These are phyloP conservation scores for Tricholoma terreum DNA, from an alignment of 768 basidiomycete genomes.

Conservation along the genomic window DNA sequence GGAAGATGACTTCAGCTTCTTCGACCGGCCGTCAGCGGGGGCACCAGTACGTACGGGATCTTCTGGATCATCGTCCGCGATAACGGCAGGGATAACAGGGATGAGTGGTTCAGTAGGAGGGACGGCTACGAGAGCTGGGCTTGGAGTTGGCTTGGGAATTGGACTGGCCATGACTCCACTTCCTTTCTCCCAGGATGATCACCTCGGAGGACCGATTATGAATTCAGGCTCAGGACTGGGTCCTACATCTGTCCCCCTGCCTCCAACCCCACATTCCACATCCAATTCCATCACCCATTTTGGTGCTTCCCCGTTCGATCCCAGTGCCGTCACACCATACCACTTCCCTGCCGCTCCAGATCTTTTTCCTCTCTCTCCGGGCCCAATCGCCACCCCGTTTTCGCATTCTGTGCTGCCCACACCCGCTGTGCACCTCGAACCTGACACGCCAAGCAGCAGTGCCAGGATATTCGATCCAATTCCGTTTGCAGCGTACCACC, in stretches of 20 bases:
- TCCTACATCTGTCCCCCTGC: constrained; percentile 1
- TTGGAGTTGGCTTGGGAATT: background rate
- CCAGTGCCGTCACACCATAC: constrained; percentile 11
- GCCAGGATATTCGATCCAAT: constrained; percentile 63
- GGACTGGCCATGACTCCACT: background rate
- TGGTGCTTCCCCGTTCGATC: constrained; percentile 21
- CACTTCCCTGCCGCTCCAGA: constrained; percentile 35
- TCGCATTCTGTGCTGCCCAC: constrained; percentile 48
- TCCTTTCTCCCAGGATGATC: background rate
- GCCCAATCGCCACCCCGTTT: constrained; percentile 37
- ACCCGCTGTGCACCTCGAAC: constrained; percentile 49
- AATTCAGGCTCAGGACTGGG: background rate
- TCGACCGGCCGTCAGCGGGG: constrained; percentile 54
- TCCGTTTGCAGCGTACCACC: constrained; percentile 64
- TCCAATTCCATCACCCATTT: constrained; percentile 11
- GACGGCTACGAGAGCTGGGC: too few species aligned
- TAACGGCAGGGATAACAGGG: background rate
- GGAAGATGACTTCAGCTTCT: constrained; percentile 88
- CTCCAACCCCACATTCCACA: constrained; percentile 4
- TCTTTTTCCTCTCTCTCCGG: constrained; percentile 49
- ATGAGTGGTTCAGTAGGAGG: background rate
- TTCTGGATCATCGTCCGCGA: background rate
- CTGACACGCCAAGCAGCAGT: constrained; percentile 17
- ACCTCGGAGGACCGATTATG: background rate
- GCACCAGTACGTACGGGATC: background rate